Conservation (phyloP, 2,329 filamentous ascomycete genomes). For the Gyromitra esculenta region DNA sequence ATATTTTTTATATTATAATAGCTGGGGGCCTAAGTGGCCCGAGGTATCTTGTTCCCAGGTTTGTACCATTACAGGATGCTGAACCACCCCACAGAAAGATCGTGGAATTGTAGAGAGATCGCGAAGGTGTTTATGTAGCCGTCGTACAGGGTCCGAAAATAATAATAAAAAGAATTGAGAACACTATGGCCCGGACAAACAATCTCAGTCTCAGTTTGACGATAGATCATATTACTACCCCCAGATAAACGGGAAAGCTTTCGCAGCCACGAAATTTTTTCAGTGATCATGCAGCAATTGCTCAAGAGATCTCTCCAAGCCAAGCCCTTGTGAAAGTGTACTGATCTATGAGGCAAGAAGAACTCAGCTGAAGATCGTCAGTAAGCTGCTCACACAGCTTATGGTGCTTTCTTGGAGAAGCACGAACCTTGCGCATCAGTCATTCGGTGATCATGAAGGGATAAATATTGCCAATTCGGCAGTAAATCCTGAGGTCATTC, state of each 20-base stretch:
- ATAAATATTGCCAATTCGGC: conserved; percentile 18
- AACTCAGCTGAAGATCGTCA: conserved; percentile 13
- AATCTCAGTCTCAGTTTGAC: conserved; percentile 4
- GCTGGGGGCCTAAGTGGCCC: conserved; percentile 21
- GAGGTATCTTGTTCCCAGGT: conserved; percentile 4
- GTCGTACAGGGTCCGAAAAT: conserved; percentile 5
- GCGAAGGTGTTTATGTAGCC: conserved; percentile 9
- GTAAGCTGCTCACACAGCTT: conserved; percentile 9
- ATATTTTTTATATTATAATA: conserved; percentile 35
- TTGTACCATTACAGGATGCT: conserved; percentile 15
- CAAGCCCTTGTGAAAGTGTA: neutral
- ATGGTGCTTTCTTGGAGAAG: neutral
- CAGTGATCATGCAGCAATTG: neutral
- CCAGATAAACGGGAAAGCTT: neutral
- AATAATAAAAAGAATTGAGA: neutral
- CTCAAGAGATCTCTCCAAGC: neutral
- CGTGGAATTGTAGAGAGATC: conserved; percentile 35
- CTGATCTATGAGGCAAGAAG: neutral
- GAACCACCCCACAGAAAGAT: conserved; percentile 39
- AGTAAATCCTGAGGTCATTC: conserved; percentile 15
- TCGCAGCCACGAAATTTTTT: neutral
- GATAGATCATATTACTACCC: conserved; percentile 16
- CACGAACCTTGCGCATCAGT: neutral
- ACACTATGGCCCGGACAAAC: neutral
- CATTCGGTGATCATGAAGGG: neutral